These are phyloP conservation scores for Datisca glomerata DNA, from an alignment of 306 rosid genomes.

Conservation along the genomic window DNA sequence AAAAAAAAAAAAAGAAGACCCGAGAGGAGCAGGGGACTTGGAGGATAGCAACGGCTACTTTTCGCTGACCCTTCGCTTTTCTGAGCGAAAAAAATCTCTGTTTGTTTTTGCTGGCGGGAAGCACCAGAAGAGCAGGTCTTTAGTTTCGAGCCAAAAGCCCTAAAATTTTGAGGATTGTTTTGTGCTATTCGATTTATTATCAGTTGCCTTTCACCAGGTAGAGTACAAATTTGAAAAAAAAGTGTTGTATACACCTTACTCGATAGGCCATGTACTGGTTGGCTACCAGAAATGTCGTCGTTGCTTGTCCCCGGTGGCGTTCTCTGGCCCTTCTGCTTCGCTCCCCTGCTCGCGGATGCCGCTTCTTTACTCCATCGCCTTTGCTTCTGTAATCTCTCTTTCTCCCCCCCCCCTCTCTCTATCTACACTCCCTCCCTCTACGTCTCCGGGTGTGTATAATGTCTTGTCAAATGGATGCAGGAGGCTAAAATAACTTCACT, in stretches of 20 bases:
- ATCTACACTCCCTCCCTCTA: background rate
- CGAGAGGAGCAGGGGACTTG: too few relatives aligned
- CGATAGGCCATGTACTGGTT: conserved; percentile 38
- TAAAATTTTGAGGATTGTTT: background rate
- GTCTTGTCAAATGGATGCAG: background rate
- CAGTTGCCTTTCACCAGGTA: background rate
- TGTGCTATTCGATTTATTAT: background rate
- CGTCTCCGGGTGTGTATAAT: background rate
- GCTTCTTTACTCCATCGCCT: conserved; percentile 35
- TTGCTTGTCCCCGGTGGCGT: conserved; percentile 41
- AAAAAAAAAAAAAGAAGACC: too few relatives aligned
- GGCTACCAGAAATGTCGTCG: conserved; percentile 42
- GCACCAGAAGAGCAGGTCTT: conserved; percentile 6
- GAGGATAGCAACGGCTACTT: background rate
- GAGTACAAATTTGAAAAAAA: background rate
- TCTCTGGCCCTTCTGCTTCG: conserved; percentile 32
- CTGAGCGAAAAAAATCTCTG: conserved; percentile 1
- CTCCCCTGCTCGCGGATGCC: conserved; percentile 19
- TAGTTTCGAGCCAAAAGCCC: background rate
- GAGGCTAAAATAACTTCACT: background rate
- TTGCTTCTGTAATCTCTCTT: conserved; percentile 33
- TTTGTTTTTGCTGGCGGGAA: conserved; percentile 16
- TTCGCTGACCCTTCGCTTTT: background rate
- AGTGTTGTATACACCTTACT: background rate
- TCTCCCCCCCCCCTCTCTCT: too few relatives aligned